Evolutionary conservation across 306 rosid genomes (phyloP), one percentile per base, ranked within the genome.

Genomic region (Lathyrus tuberosus): DNA sequence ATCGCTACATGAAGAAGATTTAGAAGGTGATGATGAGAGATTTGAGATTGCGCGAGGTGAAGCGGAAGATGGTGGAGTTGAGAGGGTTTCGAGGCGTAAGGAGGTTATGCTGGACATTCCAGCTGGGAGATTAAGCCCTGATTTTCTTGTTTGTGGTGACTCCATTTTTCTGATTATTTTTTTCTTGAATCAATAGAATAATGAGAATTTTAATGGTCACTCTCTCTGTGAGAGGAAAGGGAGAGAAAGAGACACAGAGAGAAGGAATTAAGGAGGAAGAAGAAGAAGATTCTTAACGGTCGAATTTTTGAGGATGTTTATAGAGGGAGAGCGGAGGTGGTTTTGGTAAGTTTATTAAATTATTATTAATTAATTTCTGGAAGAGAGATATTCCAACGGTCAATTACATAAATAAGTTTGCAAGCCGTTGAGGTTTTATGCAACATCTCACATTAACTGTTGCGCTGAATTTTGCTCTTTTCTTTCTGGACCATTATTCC

Each of bases 61-160:
- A 42, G 62, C 80, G 17, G 62, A 47, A 0, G 73, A 46, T 0
- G 52, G 35, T 8, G 69, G 22, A 3, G 82, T 85, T 51, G 97
- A 48, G 8, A 71, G 57, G 3, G 89, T 86, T 62, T 94, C 89
- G 0, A 95, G 86, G 1, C 87, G 96, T 1, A 95, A 89, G 14
- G 95, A 61, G 35, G 85, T 76, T 70, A 57, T 57, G 10, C 82
- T 83, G 9, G 96, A 85, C 99, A 95, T 91, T 71, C 95, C 89
- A n/a, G 91, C 44, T 22, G 99, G 99, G 73, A 95, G 97, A 54
- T 91, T 95, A 16, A 95, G 52, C 17, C 89, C 96, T 0, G 81
- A 8, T 76, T 87, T 91, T 33, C 57, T 84, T 0, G 76, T 22
- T 35, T 82, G 76, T 8, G 92, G 85, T 10, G 96, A 83, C 65